Percentiles rank a stretch among this genome's conserved stretches.
These are phyloP conservation scores for Didymella lethalis DNA, from an alignment of 2,329 filamentous ascomycete genomes.

Conservation along the genomic window DNA sequence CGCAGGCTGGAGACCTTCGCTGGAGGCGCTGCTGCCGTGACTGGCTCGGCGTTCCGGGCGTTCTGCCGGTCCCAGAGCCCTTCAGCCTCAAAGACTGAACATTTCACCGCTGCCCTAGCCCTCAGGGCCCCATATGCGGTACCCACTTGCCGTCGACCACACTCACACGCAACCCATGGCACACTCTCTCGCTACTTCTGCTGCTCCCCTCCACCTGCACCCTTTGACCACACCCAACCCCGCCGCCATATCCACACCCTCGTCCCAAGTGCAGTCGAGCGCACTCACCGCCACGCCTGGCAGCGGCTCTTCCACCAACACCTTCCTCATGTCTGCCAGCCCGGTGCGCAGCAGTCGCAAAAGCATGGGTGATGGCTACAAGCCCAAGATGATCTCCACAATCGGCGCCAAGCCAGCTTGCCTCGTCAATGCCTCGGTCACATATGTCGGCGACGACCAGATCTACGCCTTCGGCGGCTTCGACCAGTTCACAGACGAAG, in stretches of 20 bases:
- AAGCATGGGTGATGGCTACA: conserved; percentile 75
- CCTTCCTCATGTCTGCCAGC: conserved; percentile 86
- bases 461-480: conserved; percentile 99
- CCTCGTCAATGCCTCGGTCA: conserved; percentile 96
- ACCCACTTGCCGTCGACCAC: conserved; percentile 20
- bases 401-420: conserved; percentile 79
- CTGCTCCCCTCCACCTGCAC: conserved; percentile 24
- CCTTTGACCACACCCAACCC: conserved; percentile 30
- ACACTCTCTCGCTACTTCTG: conserved; percentile 32
- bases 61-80: conserved; percentile 24
- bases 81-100: conserved; percentile 27
- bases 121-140: conserved; percentile 28
- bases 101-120: conserved; percentile 29
- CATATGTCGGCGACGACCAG: conserved; percentile 96
- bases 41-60: conserved; percentile 22
- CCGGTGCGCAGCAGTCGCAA: conserved; percentile 61
- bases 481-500: conserved; percentile 97
- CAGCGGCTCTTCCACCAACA: conserved; percentile 71
- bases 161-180: conserved; percentile 41
- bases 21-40: conserved; percentile 22
- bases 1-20: background rate
- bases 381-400: conserved; percentile 76
- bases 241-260: conserved; percentile 46
- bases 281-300: conserved; percentile 58
- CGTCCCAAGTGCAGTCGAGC: conserved; percentile 49